Conservation (phyloP, 78 protist species). For the Cavenderia fasciculata region DNA sequence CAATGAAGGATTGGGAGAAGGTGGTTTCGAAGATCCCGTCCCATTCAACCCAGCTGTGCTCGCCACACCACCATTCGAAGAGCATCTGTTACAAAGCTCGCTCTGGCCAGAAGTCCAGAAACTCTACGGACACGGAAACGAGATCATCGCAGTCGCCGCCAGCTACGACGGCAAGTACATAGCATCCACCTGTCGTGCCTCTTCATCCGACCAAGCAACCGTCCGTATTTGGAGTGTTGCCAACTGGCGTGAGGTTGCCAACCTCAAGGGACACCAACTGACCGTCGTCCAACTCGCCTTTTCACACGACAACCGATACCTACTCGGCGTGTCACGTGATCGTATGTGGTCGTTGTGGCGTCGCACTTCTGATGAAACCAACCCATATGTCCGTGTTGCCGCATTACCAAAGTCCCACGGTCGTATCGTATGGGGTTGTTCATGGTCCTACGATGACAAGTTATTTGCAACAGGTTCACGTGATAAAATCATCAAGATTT, state of each 20-base stretch:
- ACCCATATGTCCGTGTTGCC: conserved; percentile 37
- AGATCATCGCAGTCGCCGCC: conserved; percentile 67
- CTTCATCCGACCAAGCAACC: conserved; percentile 64
- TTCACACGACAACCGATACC: conserved; percentile 43
- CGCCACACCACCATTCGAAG: conserved; percentile 74
- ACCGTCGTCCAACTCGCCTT: conserved; percentile 71
- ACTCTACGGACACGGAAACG: conserved; percentile 80
- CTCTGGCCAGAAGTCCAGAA: conserved; percentile 82
- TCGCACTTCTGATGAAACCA: background rate
- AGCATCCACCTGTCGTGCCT: conserved; percentile 74
- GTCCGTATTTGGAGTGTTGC: conserved; percentile 75
- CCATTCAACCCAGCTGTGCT: conserved; percentile 66
- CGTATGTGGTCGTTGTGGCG: conserved; percentile 73
- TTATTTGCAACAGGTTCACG: conserved; percentile 82
- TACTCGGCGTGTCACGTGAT: conserved; percentile 70
- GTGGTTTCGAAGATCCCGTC: conserved; percentile 48
- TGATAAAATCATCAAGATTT: conserved; percentile 67
- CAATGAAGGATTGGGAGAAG: conserved; percentile 9
- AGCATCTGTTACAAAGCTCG: conserved; percentile 74
- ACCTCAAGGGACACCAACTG: conserved; percentile 67
- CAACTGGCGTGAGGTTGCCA: conserved; percentile 71
- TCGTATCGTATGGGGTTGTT: conserved; percentile 77
- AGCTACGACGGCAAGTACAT: conserved; percentile 44
- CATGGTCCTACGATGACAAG: conserved; percentile 67
- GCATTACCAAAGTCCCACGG: conserved; percentile 68